phyloP scores from a whole-genome alignment of 768 basidiomycete genomes.

The Amanita jacksonii region DNA sequence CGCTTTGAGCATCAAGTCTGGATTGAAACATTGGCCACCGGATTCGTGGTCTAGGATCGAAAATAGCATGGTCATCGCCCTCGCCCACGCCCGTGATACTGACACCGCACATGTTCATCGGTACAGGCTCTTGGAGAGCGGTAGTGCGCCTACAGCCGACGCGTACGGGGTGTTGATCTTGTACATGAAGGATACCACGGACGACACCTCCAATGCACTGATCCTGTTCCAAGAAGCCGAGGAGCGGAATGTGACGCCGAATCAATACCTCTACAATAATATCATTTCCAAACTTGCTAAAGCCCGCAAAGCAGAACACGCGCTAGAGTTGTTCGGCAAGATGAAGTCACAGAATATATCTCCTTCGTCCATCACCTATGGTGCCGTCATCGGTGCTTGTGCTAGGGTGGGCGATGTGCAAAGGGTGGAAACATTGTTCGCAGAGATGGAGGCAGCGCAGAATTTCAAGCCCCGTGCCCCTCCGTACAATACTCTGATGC shows the following conservation, averaged over 20 bases:
- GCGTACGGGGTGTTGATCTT: slow-evolving; percentile 89
- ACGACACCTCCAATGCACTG: slow-evolving; percentile 84
- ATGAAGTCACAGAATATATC: slow-evolving; percentile 62
- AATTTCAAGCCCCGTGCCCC: slow-evolving; percentile 87
- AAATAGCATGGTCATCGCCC: slow-evolving; percentile 82
- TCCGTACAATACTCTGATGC: slow-evolving; percentile 99
- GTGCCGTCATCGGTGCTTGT: slow-evolving; percentile 89
- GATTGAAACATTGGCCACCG: slow-evolving; percentile 31
- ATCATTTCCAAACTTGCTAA: slow-evolving; percentile 93
- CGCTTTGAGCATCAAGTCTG: slow-evolving; percentile 37
- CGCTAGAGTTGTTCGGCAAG: slow-evolving; percentile 76
- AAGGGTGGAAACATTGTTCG: slow-evolving; percentile 75
- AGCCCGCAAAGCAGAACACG: slow-evolving; percentile 88
- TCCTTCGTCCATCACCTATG: slow-evolving; percentile 87
- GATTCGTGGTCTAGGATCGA: slow-evolving; percentile 74
- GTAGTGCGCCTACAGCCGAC: slow-evolving; percentile 74
- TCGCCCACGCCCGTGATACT: slow-evolving; percentile 73
- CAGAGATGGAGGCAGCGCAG: slow-evolving; percentile 65
- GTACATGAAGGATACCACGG: slow-evolving; percentile 87
- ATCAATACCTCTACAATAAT: slow-evolving; percentile 91
- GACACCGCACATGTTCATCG: slow-evolving; percentile 79
- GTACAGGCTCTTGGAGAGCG: slow-evolving; percentile 63
- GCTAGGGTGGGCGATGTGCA: slow-evolving; percentile 83
- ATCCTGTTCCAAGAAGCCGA: slow-evolving; percentile 76
- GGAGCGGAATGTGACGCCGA: slow-evolving; percentile 58